Base-by-base conservation (phyloP, 352 stramenopile genomes). In the Globisporangium viniferum region DNA sequence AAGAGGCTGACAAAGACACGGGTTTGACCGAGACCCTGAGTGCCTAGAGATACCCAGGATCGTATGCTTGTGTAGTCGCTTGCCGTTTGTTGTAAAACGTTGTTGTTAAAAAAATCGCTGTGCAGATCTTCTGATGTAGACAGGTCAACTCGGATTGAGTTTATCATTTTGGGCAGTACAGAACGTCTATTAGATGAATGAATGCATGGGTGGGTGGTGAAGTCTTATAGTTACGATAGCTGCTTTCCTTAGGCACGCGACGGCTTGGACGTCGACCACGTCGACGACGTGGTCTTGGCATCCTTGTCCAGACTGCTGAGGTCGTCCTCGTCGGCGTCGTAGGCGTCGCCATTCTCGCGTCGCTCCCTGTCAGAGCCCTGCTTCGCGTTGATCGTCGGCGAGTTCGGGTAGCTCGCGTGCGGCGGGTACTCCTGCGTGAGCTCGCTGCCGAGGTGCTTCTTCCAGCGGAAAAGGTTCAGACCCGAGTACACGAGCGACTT, bases 401-500 rank as follows among this genome's bases (percentile, higher is more conserved):
- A 71, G 59, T 67, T 59, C 31, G 66, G 66, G 66, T 67, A 63
- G 59, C 59, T 66, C 39, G 61, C 57, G 53, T 71, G 69, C 24
- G 65, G 59, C 24, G 73, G 73, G 66, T 93, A 93, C 67, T 92
- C 80, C 61, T 91, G 82, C 55, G 82, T 91, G 14, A 95, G 70
- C 10, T 91, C 76, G 55, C 87, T 95, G 59, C 85, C 84, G 1
- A 95, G 68, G 55, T 93, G 78, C 73, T 90, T 89, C 70, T 88
- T 90, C 81, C 80, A 95, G 64, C 83, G 84, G 49, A 95, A 89
- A 24, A 83, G 36, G 49, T 91, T 91, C 59, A 77, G 51, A 24
- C 82, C 77, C 69, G 82, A 89, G 74, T 92, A 78, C 46, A 92
- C 24, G 46, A 93, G 78, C 54, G 84, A 91, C 77, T 95, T 93